Conservation (phyloP, 805 yeast species). For the Schizosaccharomyces osmophilus region DNA sequence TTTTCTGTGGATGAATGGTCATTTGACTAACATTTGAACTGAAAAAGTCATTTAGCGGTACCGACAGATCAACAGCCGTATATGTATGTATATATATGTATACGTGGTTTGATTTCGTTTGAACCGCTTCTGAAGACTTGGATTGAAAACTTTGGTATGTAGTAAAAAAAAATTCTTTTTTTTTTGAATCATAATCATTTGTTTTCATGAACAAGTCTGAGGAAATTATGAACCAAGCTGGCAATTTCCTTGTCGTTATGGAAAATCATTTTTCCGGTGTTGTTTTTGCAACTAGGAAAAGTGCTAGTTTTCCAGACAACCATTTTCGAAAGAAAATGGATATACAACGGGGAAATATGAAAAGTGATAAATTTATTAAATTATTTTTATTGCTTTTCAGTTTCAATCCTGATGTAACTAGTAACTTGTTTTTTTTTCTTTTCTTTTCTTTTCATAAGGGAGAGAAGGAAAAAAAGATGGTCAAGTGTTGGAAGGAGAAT, state of each 20-base stretch:
- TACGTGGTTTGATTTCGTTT: neutral
- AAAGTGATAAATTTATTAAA: too few species aligned
- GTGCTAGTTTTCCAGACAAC: too few species aligned
- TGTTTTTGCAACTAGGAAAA: neutral
- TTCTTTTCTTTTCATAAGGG: too few species aligned
- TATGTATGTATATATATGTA: conserved; percentile 6
- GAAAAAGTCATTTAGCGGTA: neutral
- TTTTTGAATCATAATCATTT: neutral
- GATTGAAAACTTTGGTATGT: neutral
- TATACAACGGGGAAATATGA: too few species aligned
- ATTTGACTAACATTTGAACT: neutral
- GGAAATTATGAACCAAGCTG: neutral
- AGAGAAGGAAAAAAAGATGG: too few species aligned
- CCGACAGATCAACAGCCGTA: neutral
- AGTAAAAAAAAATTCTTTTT: too few species aligned
- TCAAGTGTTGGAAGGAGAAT: too few species aligned
- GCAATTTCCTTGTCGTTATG: neutral
- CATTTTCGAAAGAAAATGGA: too few species aligned
- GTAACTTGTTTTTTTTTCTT: too few species aligned
- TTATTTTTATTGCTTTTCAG: too few species aligned
- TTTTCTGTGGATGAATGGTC: neutral
- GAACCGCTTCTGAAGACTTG: neutral
- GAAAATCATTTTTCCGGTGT: neutral
- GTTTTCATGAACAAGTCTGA: neutral
- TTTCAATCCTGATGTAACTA: too few species aligned